phyloP scores from a whole-genome alignment of 2,329 filamentous ascomycete genomes.

The Anisogramma anomala region DNA sequence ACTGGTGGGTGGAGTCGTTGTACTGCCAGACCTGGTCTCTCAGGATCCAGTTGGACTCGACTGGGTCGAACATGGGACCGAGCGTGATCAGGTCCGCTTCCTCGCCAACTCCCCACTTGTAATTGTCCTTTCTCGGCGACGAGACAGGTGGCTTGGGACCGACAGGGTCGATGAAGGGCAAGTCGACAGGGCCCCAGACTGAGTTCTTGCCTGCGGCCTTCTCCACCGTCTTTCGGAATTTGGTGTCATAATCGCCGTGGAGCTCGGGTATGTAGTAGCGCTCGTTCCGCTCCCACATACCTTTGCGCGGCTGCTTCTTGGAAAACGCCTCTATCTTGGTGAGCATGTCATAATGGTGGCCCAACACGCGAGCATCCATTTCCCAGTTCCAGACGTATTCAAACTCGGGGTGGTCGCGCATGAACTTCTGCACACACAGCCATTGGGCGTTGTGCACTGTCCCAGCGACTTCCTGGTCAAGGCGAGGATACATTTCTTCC shows the following conservation, averaged over 20 bases:
- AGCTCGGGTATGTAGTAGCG: slow-evolving; percentile 60
- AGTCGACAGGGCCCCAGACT: slow-evolving; percentile 54
- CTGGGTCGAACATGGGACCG: slow-evolving; percentile 68
- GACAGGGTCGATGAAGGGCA: slow-evolving; percentile 48
- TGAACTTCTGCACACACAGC: slow-evolving; percentile 65
- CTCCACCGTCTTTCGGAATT: slow-evolving; percentile 56
- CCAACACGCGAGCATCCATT: slow-evolving; percentile 67
- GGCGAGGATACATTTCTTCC: slow-evolving; percentile 61
- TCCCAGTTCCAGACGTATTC: slow-evolving; percentile 85
- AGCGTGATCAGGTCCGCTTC: slow-evolving; percentile 64
- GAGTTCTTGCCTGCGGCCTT: slow-evolving; percentile 36
- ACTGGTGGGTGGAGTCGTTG: slow-evolving; percentile 35
- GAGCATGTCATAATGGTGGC: slow-evolving; percentile 72
- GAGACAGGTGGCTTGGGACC: slow-evolving; percentile 51
- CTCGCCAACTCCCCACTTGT: slow-evolving; percentile 65
- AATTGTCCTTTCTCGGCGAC: slow-evolving; percentile 51
- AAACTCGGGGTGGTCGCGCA: slow-evolving; percentile 64
- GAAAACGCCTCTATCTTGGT: slow-evolving; percentile 53
- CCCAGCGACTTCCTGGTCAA: slow-evolving; percentile 42
- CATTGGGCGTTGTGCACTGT: slow-evolving; percentile 53
- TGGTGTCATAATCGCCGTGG: slow-evolving; percentile 55
- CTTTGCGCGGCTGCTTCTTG: slow-evolving; percentile 56
- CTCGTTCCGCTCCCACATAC: slow-evolving; percentile 62
- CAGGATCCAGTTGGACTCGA: slow-evolving; percentile 62
- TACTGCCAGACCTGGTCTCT: slow-evolving; percentile 58